Percentiles rank a stretch among this genome's conserved stretches.
Evolutionary conservation across 1,284 basidiomycete species (phyloP).

Genomic region (Fomitopsis pinicola): DNA sequence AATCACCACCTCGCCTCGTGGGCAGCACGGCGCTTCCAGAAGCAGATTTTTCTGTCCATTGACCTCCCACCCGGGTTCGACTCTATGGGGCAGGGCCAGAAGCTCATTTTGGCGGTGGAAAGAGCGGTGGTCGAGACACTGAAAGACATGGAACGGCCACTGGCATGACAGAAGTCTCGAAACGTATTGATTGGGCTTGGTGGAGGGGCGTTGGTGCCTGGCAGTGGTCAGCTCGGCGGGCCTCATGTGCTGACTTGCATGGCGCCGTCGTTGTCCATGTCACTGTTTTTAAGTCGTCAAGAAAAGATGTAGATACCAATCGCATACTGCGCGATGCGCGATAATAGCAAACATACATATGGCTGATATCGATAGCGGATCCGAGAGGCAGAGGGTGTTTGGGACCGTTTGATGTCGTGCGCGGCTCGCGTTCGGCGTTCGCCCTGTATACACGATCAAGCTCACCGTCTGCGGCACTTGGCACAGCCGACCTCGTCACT

Average conservation of each 20-base stretch:
- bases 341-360: neutral
- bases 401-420: conserved; percentile 11
- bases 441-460: conserved; percentile 21
- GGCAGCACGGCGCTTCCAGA: conserved; percentile 57
- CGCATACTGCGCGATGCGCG: neutral
- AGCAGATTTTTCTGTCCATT: conserved; percentile 67
- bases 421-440: conserved; percentile 21
- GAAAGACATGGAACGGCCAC: conserved; percentile 33
- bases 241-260: neutral
- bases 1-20: conserved; percentile 2
- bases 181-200: neutral
- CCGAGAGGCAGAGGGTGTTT: neutral
- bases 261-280: neutral
- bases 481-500: conserved; percentile 21
- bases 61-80: conserved; percentile 49
- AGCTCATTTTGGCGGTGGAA: conserved; percentile 51
- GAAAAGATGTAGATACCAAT: neutral
- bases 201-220: neutral
- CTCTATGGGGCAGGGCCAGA: conserved; percentile 41
- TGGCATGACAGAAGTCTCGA: neutral
- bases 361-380: conserved; percentile 9
- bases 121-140: conserved; percentile 48
- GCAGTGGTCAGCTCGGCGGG: neutral
- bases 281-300: neutral
- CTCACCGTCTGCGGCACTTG: conserved; percentile 18